Conservation (phyloP, 1,284 basidiomycete species). For the Amylostereum areolatum region DNA sequence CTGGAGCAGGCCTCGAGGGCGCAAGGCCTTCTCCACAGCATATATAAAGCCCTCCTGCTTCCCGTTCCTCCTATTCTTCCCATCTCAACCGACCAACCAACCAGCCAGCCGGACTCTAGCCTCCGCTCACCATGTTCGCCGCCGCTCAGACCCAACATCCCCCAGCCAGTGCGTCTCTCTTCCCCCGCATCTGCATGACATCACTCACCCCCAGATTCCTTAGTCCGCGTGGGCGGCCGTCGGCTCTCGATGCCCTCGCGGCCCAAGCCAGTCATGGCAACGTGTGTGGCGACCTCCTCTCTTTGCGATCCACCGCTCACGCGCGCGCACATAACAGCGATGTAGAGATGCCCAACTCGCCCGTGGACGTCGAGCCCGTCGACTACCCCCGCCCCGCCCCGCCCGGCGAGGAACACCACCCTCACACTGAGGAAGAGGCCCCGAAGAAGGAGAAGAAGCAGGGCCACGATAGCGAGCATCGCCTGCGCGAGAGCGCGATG, state of each 20-base stretch:
- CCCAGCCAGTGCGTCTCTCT: not conserved
- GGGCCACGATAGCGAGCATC: not conserved
- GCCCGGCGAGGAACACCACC: not conserved
- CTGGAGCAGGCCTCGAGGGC: too few relatives aligned
- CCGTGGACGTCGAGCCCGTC: not conserved
- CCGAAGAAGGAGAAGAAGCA: not conserved
- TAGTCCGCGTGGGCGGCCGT: conserved; percentile 1
- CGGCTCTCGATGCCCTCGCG: not conserved
- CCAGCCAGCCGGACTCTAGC: too few relatives aligned
- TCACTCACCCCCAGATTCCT: not conserved
- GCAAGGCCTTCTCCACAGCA: too few relatives aligned
- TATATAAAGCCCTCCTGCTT: too few relatives aligned
- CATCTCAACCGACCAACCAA: too few relatives aligned
- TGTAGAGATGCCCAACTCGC: not conserved
- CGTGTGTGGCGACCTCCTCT: not conserved
- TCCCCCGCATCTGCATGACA: not conserved
- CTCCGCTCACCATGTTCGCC: not conserved
- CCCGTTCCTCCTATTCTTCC: too few relatives aligned
- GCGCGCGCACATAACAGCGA: not conserved
- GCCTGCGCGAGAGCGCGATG: not conserved
- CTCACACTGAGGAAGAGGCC: not conserved
- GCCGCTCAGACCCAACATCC: not conserved
- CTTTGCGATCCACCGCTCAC: not conserved
- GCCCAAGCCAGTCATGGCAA: not conserved
- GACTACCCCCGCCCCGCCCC: not conserved